Percentiles rank a stretch among this genome's conserved stretches.
These are phyloP conservation scores for Leptographium galeiforme DNA, from an alignment of 2,329 filamentous ascomycete species.

Conservation along the genomic window DNA sequence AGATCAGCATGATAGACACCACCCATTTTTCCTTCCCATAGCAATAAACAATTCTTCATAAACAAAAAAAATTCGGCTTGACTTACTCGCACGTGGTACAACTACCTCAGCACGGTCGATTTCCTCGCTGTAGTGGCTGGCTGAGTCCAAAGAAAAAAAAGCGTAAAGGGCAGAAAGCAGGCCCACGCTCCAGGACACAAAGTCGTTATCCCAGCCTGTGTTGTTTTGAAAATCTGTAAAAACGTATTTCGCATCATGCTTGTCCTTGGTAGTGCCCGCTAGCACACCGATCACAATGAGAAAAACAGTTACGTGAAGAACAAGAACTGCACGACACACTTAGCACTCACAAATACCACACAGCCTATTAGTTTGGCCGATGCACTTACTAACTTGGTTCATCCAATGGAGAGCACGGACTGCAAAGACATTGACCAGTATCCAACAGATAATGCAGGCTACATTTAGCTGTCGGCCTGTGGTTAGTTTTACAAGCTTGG, in stretches of 20 bases:
- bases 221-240: background rate
- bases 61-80: no score
- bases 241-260: background rate
- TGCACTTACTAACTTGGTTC: background rate
- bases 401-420: background rate
- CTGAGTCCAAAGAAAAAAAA: background rate
- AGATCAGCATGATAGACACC: no score
- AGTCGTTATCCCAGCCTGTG: background rate
- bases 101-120: background rate
- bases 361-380: no score
- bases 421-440: background rate
- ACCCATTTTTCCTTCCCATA: no score
- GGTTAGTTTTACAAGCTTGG: no score
- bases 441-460: background rate
- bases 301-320: background rate
- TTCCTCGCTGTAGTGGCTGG: background rate
- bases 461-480: background rate
- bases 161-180: background rate
- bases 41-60: no score
- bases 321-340: background rate
- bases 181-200: background rate
- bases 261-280: background rate
- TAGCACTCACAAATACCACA: no score
- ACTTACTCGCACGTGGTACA: background rate
- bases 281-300: background rate